These are phyloP conservation scores for Eragrostis nindensis DNA, from an alignment of 176 grass and related monocot species.

Conservation along the genomic window DNA sequence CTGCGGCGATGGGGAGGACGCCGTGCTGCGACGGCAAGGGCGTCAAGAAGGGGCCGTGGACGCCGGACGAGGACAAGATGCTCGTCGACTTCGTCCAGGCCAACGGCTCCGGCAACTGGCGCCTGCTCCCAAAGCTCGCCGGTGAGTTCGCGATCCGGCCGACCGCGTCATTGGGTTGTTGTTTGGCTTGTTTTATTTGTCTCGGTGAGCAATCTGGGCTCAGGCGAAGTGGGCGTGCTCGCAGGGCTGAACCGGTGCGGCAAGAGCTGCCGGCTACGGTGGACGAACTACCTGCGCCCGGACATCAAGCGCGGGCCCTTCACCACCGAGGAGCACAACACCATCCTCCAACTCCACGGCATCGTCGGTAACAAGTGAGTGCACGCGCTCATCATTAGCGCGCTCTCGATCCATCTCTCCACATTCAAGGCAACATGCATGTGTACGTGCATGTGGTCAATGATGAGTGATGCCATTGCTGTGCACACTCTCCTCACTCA, in stretches of 20 bases:
- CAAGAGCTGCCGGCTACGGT: slow-evolving; percentile 98
- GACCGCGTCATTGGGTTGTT: neutral
- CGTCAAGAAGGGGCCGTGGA: slow-evolving; percentile 95
- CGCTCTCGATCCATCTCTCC: too few relatives aligned
- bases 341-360: slow-evolving; percentile 92
- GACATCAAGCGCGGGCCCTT: slow-evolving; percentile 98
- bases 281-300: slow-evolving; percentile 97
- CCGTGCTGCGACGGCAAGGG: slow-evolving; percentile 96
- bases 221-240: neutral
- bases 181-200: too few relatives aligned
- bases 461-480: too few relatives aligned
- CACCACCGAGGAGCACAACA: slow-evolving; percentile 82
- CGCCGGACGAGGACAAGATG: slow-evolving; percentile 94
- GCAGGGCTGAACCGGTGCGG: slow-evolving; percentile 93
- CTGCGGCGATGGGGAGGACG: slow-evolving; percentile 79
- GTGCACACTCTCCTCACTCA: slow-evolving; percentile 11
- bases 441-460: neutral
- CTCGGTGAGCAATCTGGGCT: neutral
- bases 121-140: slow-evolving; percentile 87
- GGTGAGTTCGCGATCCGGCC: slow-evolving; percentile 28
- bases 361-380: slow-evolving; percentile 94
- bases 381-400: too few relatives aligned
- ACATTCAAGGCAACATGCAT: neutral
- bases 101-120: slow-evolving; percentile 87
- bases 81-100: slow-evolving; percentile 84